Conservation (phyloP, 257 asterid genomes). For the Nyctanthes arbortristis region DNA sequence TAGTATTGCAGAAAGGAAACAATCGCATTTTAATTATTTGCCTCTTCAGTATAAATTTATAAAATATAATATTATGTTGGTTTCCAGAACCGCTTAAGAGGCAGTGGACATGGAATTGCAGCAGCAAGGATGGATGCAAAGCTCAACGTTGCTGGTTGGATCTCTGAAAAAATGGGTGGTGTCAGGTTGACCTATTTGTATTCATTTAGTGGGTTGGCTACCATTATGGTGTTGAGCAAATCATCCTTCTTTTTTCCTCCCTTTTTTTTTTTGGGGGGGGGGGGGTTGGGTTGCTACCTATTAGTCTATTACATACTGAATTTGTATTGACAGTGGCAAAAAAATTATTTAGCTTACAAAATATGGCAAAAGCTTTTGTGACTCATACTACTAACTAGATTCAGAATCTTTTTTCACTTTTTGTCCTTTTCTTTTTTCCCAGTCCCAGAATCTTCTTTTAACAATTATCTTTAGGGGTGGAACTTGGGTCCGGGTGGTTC, state of each 20-base stretch:
- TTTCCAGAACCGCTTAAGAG: slow-evolving; percentile 87
- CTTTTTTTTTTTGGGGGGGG: too few relatives aligned
- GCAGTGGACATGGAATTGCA: slow-evolving; percentile 98
- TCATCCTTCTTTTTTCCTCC: not conserved
- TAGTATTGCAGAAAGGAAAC: slow-evolving; percentile 16
- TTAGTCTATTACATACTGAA: slow-evolving; percentile 1
- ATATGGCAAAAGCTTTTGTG: slow-evolving; percentile 4
- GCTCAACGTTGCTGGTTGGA: slow-evolving; percentile 94
- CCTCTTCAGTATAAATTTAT: slow-evolving; percentile 11
- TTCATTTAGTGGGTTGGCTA: not conserved
- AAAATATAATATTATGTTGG: slow-evolving; percentile 28
- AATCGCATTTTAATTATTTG: not conserved
- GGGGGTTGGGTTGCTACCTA: too few relatives aligned
- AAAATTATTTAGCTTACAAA: slow-evolving; percentile 11
- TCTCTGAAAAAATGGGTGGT: slow-evolving; percentile 98
- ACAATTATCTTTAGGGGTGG: not conserved
- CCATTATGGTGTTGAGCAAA: not conserved
- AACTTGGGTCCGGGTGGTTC: not conserved
- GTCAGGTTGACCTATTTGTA: slow-evolving; percentile 56
- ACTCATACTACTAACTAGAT: slow-evolving; percentile 12
- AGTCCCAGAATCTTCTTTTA: slow-evolving; percentile 1
- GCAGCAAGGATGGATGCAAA: slow-evolving; percentile 98
- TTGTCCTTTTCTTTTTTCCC: slow-evolving; percentile 9
- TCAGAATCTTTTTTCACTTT: too few relatives aligned
- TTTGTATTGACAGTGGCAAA: slow-evolving; percentile 21